Conservation (phyloP, 352 stramenopile species). For the Phytophthora multivora region DNA sequence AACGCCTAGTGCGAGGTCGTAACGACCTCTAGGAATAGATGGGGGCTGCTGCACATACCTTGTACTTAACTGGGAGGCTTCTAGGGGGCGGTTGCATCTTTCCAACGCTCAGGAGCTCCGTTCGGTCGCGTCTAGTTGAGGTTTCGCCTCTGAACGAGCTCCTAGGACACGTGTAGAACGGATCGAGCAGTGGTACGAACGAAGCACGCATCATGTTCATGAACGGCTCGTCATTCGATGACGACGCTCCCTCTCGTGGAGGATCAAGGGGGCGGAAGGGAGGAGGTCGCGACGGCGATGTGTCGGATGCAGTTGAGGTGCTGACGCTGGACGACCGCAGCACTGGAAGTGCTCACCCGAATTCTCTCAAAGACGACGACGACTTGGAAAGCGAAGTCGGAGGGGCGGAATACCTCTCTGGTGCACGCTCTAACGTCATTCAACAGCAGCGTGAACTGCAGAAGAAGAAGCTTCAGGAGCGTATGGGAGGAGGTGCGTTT, state of each 20-base stretch:
- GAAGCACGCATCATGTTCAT: constrained; percentile 74
- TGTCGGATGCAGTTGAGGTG: constrained; percentile 68
- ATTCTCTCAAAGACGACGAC: constrained; percentile 81
- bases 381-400: constrained; percentile 65
- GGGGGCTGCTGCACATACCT: no score
- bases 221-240: constrained; percentile 78
- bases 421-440: constrained; percentile 76
- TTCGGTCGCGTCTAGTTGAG: constrained; percentile 21
- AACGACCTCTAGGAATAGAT: constrained; percentile 22
- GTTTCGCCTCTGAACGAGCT: constrained; percentile 27
- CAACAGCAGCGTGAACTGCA: constrained; percentile 86
- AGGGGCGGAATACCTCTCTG: constrained; percentile 58
- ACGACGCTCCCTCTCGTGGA: constrained; percentile 40
- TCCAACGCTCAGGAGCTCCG: constrained; percentile 1
- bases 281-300: constrained; percentile 40
- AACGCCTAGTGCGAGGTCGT: not conserved
- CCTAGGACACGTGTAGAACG: not conserved
- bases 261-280: constrained; percentile 22
- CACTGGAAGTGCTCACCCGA: constrained; percentile 54
- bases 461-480: constrained; percentile 88
- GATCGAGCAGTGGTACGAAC: not conserved
- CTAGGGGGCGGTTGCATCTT: constrained; percentile 17
- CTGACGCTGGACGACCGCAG: constrained; percentile 62
- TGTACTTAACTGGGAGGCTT: not conserved
- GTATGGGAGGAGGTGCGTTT: constrained; percentile 73